These are phyloP conservation scores for Plasmodium malariae DNA, from an alignment of 169 alveolate genomes.

Conservation along the genomic window DNA sequence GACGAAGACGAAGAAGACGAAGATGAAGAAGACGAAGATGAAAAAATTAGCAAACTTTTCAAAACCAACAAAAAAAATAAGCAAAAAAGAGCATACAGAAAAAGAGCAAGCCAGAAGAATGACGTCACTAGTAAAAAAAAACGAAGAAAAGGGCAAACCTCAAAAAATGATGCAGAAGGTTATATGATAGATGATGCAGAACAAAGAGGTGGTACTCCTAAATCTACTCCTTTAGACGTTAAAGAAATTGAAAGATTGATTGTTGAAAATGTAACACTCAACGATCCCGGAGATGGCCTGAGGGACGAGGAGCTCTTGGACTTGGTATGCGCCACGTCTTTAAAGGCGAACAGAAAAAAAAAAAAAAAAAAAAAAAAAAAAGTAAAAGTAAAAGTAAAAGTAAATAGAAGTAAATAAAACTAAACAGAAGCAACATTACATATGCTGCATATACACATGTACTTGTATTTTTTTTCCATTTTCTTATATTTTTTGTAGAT, in stretches of 20 bases:
- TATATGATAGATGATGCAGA: constrained; percentile 22
- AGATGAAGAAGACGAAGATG: constrained; percentile 33
- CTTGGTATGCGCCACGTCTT: constrained; percentile 56
- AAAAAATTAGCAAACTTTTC: not conserved
- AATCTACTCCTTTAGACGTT: constrained; percentile 8
- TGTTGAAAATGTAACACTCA: constrained; percentile 65
- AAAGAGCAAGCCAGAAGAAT: constrained; percentile 45
- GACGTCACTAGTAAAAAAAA: constrained; percentile 23
- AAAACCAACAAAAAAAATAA: constrained; percentile 2
- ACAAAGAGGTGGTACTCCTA: not conserved
- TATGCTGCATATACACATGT: not conserved
- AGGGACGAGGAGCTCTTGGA: constrained; percentile 80
- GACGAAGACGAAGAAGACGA: constrained; percentile 19
- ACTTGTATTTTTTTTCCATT: not conserved
- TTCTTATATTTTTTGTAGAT: constrained; percentile 4
- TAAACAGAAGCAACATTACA: not conserved
- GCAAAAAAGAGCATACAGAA: constrained; percentile 16
- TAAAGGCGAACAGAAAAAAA: not conserved
- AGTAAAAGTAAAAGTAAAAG: not conserved
- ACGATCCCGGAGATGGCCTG: constrained; percentile 75
- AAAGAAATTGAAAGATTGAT: constrained; percentile 45
- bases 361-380: not conserved
- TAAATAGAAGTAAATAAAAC: not conserved
- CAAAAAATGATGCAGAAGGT: constrained; percentile 13
- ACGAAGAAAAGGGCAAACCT: not conserved